phyloP scores from a whole-genome alignment of 2,329 filamentous ascomycete species.

The Neofusicoccum laricinum region DNA sequence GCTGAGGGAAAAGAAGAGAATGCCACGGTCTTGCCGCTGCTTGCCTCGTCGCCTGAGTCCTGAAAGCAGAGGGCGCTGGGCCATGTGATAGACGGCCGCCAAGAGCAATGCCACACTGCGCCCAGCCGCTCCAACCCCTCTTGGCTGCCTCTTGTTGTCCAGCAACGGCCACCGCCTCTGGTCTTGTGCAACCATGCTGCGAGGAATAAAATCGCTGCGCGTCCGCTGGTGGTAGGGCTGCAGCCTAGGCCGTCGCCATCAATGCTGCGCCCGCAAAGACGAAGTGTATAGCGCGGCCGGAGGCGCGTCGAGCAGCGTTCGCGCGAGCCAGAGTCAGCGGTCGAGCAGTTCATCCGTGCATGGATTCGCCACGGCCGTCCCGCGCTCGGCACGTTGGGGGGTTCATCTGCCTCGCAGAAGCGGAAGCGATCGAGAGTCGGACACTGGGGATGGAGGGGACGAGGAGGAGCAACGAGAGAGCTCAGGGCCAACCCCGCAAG shows the following conservation, averaged over 20 bases:
- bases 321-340: not conserved
- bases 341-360: not conserved
- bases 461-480: no score
- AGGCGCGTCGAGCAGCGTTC: no score
- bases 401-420: no score
- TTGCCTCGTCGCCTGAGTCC: constrained; percentile 1
- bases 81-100: not conserved
- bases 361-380: not conserved
- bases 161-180: not conserved
- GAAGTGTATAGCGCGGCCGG: not conserved
- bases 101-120: constrained; percentile 11
- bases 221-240: not conserved
- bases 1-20: not conserved
- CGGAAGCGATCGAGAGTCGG: no score
- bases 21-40: not conserved
- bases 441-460: no score
- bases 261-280: not conserved
- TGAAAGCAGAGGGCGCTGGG: not conserved
- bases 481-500: not conserved
- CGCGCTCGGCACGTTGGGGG: not conserved
- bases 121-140: constrained; percentile 5
- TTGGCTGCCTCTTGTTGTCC: not conserved
- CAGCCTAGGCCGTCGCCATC: not conserved
- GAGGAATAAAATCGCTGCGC: not conserved
- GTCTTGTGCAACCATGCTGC: not conserved